Conservation (phyloP, 2,329 filamentous ascomycete species). For the Venturia effusa region DNA sequence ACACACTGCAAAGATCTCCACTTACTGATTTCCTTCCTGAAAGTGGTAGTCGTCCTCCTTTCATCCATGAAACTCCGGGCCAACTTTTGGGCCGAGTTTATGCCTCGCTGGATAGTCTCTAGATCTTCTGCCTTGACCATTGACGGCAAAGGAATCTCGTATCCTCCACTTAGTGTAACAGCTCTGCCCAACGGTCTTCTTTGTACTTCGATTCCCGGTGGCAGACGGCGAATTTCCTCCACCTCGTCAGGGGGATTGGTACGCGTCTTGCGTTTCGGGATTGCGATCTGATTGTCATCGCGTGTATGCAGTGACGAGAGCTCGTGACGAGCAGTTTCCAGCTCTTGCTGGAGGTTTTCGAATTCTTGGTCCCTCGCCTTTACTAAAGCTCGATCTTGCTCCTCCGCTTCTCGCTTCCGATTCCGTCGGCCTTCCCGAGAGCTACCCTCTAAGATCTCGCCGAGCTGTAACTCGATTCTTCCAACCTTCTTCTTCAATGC, state of each 20-base stretch:
- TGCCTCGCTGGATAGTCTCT: constrained; percentile 4
- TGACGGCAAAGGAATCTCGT: neutral
- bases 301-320: neutral
- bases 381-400: neutral
- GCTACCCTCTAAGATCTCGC: neutral
- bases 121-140: neutral
- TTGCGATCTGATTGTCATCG: neutral
- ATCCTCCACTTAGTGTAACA: constrained; percentile 1
- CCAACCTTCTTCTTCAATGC: constrained; percentile 4
- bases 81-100: constrained; percentile 3
- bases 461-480: neutral
- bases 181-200: neutral
- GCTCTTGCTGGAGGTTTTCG: neutral
- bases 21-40: constrained; percentile 2
- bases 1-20: neutral
- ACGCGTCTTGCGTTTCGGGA: neutral
- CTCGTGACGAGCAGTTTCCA: neutral
- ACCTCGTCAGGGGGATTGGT: neutral
- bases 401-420: neutral
- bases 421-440: neutral
- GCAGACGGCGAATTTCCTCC: constrained; percentile 5
- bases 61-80: constrained; percentile 6
- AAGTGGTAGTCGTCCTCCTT: neutral
- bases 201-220: neutral
- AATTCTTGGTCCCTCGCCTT: neutral